Base-by-base conservation (phyloP, 2,329 filamentous ascomycete species). In the Ramularia collo-cygni region DNA sequence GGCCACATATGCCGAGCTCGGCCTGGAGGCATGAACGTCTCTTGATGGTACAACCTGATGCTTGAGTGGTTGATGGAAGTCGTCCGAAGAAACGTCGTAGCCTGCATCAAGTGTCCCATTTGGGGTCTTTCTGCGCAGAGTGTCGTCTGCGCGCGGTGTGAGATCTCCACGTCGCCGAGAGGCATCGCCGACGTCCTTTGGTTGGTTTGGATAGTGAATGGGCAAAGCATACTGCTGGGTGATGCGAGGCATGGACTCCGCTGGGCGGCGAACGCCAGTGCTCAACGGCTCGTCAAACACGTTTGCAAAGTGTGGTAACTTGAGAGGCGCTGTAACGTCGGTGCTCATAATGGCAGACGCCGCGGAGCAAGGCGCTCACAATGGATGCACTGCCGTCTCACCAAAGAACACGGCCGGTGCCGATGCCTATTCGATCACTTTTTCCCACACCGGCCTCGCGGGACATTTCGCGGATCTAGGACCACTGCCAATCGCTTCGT, bases 101-200 rank as follows among this genome's bases (percentile, higher is more conserved):
- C 87, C 88, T 38, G 85, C 87, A 50, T 90, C 83, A 46, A 96
- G 75, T 27, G 88, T 95, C n/a, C 90, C 92, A 57, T 82, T 90
- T 4, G 90, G 92, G 7, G 90, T 96, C 64, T 96, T 96, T 51
- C 90, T 79, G 50, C 90, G 79, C 41, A 95, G 71, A 53, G 86
- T 84, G 62, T 94, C 81, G 61, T 95, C 87, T 38, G 62, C 61
- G 5, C 52, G 48, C 27, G 53, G 53, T 14, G 50, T 52, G 8
- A 60, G 57, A 37, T 64, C 43, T 31, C 51, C 47, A 37, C 46
- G 46, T 10, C 42, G 45, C 18, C 38, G 40, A 4, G 33, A 34
- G 13, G 36, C 35, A 16, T 52, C 49, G 32, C 37, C 38, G 37
- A 37, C 38, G 24, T 50, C 38, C 29, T 42, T 38, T 13, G 37